Percentiles rank a stretch among this genome's conserved stretches.
Evolutionary conservation across 73 alveolate genomes (phyloP).

Genomic region (Stentor roeselii): DNA sequence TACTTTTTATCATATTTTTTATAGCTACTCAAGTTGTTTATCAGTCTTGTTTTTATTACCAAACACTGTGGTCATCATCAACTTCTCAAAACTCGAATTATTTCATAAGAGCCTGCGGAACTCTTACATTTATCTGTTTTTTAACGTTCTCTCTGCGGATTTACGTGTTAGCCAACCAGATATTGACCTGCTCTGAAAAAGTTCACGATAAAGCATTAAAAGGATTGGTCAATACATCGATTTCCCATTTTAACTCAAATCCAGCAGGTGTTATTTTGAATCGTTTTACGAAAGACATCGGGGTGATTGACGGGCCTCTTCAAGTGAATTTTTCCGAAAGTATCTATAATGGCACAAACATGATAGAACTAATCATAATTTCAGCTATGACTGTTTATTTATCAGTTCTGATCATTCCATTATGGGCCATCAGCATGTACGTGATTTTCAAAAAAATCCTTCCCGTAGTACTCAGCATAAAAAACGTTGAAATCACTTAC

Average conservation of each 20-base stretch:
- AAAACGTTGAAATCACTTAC: no score
- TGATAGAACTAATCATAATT: background rate
- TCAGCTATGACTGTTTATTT: background rate
- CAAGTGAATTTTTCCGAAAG: background rate
- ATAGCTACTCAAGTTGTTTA: conserved; percentile 55
- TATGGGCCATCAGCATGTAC: background rate
- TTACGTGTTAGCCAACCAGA: background rate
- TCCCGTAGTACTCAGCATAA: background rate
- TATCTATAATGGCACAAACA: background rate
- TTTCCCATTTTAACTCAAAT: conserved; percentile 28
- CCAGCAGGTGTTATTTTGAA: conserved; percentile 41
- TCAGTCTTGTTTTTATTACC: conserved; percentile 68
- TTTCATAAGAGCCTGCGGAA: background rate
- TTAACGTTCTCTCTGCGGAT: background rate
- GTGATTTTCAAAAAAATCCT: background rate
- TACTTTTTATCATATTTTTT: background rate
- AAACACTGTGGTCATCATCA: conserved; percentile 69
- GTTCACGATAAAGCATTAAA: background rate
- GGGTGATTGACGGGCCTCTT: background rate
- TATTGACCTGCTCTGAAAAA: background rate
- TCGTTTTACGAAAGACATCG: conserved; percentile 38
- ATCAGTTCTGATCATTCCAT: background rate
- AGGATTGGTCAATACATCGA: conserved; percentile 4
- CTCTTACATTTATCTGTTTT: background rate
- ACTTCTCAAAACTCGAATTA: background rate